Percentiles rank a stretch among this genome's conserved stretches.
Conservation (phyloP, 441 rosid genomes). For the Pelargonium australe region DNA sequence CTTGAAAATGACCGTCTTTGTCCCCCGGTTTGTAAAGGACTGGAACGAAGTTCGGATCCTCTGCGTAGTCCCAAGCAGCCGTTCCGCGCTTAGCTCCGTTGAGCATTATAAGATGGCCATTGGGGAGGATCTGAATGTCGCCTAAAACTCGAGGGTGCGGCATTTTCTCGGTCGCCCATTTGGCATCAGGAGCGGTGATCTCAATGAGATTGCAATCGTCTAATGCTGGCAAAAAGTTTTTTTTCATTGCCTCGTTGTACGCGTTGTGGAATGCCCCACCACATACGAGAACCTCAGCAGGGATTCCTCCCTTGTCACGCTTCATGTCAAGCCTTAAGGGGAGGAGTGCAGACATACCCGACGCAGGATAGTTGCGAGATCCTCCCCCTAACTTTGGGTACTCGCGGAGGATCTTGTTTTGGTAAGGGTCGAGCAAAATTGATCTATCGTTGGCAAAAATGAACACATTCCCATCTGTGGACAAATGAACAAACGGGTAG, state of each 20-base stretch:
- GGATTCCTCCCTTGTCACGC: background rate
- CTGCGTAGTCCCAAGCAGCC: conserved; percentile 9
- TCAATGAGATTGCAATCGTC: conserved; percentile 8
- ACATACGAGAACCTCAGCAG: conserved; percentile 22
- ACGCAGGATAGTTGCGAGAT: conserved; percentile 25
- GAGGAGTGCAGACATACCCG: conserved; percentile 26
- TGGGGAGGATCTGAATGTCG: conserved; percentile 19
- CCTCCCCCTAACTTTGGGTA: conserved; percentile 25
- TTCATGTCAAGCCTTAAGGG: conserved; percentile 16
- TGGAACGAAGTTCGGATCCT: conserved; percentile 10
- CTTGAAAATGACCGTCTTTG: background rate
- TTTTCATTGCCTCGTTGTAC: background rate
- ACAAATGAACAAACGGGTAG: conserved; percentile 28
- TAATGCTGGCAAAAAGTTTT: conserved; percentile 3
- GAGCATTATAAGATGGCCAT: conserved; percentile 12
- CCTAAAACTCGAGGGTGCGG: conserved; percentile 18
- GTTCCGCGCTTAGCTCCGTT: conserved; percentile 16
- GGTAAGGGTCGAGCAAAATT: conserved; percentile 18
- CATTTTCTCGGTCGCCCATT: conserved; percentile 20
- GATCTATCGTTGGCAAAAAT: conserved; percentile 28
- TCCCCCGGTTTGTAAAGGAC: conserved; percentile 4
- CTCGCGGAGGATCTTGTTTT: conserved; percentile 14
- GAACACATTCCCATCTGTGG: conserved; percentile 23
- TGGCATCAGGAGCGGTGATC: conserved; percentile 7
- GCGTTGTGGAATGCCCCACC: conserved; percentile 18